A percentile compares a stretch with the other conserved stretches of the same genome.
Evolutionary conservation across 1,284 basidiomycete genomes (phyloP).

Genomic region (Schizophyllum amplum): DNA sequence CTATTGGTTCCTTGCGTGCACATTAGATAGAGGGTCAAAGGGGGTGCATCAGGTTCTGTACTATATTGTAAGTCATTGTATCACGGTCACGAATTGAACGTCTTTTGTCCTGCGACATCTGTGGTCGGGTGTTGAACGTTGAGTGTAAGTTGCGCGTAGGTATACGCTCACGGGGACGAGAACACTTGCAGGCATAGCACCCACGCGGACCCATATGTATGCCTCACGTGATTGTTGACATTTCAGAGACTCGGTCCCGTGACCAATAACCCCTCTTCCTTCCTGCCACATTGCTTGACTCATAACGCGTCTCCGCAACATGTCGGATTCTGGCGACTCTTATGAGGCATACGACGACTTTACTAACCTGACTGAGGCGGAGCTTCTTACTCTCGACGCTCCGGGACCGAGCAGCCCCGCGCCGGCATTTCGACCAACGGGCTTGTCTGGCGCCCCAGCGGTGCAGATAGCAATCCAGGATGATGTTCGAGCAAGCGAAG

Average conservation of each 20-base stretch:
- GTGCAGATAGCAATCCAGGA: background rate
- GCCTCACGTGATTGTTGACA: no score
- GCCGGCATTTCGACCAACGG: constrained; percentile 2
- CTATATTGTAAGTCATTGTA: no score
- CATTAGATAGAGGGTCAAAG: no score
- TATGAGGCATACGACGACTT: constrained; percentile 42
- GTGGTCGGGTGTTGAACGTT: no score
- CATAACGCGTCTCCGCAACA: background rate
- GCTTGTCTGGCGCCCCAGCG: background rate
- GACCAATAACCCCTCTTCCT: background rate
- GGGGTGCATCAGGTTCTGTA: no score
- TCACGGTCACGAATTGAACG: no score
- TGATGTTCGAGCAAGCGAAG: background rate
- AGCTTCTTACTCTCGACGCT: constrained; percentile 45
- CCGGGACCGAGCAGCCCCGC: constrained; percentile 14
- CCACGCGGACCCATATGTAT: no score
- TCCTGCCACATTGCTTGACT: background rate
- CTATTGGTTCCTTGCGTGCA: no score
- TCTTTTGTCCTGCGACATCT: no score
- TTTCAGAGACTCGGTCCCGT: background rate
- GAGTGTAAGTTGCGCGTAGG: no score
- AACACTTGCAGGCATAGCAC: no score
- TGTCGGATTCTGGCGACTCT: constrained; percentile 6
- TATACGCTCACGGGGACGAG: no score
- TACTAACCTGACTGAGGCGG: constrained; percentile 49